phyloP scores from a whole-genome alignment of 2,329 filamentous ascomycete species.

The Aspergillus oerlinghausenensis region DNA sequence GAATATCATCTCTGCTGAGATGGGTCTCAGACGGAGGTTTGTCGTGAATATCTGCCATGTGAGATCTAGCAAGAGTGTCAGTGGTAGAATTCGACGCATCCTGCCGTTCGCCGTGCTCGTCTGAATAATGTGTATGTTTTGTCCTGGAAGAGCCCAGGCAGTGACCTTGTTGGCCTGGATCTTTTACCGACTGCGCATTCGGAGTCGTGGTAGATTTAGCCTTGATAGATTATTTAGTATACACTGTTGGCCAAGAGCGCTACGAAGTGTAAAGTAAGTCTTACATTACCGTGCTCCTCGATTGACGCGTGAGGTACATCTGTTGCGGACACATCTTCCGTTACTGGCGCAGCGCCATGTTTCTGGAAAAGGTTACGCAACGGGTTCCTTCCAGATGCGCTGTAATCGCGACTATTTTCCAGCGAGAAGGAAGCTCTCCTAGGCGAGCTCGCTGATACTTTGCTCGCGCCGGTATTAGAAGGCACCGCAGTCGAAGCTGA shows the following conservation, averaged over 20 bases:
- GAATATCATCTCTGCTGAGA: slow-evolving; percentile 35
- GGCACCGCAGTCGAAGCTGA: neutral
- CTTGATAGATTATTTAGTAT: neutral
- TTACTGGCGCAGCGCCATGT: neutral
- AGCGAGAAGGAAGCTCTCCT: neutral
- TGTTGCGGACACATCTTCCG: neutral
- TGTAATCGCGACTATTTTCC: neutral
- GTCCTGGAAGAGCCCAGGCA: neutral
- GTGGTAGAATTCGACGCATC: neutral
- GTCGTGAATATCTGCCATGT: neutral
- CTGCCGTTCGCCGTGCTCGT: neutral
- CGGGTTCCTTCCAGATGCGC: neutral
- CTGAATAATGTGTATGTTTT: neutral
- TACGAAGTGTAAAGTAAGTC: neutral
- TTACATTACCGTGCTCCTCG: neutral
- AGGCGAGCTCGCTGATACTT: neutral
- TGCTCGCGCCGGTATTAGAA: neutral
- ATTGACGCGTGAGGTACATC: neutral
- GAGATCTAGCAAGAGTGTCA: neutral
- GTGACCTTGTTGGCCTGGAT: neutral
- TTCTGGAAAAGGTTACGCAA: neutral
- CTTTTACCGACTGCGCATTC: neutral
- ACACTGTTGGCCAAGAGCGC: neutral
- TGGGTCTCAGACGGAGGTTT: slow-evolving; percentile 1
- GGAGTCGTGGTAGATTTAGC: neutral